These are phyloP conservation scores for Marchantia polymorpha DNA, from an alignment of 225 moss, liverwort and hornwort genomes.

Conservation along the genomic window DNA sequence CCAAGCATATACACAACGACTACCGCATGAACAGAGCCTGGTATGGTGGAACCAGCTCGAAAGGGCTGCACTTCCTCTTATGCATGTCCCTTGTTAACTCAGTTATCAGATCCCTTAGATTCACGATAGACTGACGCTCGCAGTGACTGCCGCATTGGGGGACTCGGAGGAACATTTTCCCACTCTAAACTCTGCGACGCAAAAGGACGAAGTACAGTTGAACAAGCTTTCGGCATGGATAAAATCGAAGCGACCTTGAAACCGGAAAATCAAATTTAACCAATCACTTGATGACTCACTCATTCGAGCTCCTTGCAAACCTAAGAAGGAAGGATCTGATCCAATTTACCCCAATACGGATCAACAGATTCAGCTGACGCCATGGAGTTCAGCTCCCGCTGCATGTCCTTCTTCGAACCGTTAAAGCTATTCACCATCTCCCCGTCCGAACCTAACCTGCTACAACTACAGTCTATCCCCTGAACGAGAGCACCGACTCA, in stretches of 20 bases:
- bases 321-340: background rate
- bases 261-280: background rate
- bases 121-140: no score
- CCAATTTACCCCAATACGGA: conserved; percentile 40
- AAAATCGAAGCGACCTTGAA: no score
- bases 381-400: conserved; percentile 10
- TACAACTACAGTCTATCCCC: background rate
- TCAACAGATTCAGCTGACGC: conserved; percentile 16
- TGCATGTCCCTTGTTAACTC: no score
- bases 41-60: no score
- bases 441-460: background rate
- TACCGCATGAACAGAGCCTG: no score
- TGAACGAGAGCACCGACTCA: background rate
- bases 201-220: background rate
- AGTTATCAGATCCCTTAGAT: no score
- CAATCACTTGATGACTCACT: background rate
- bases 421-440: conserved; percentile 12
- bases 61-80: no score
- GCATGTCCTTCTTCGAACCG: background rate
- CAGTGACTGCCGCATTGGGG: no score
- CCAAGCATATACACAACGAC: no score
- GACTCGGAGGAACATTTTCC: no score
- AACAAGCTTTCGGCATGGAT: no score
- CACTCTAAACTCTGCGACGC: background rate
- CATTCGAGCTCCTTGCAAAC: background rate